phyloP scores from a whole-genome alignment of 2,329 filamentous ascomycete species.

The Cordyceps farinosa region DNA sequence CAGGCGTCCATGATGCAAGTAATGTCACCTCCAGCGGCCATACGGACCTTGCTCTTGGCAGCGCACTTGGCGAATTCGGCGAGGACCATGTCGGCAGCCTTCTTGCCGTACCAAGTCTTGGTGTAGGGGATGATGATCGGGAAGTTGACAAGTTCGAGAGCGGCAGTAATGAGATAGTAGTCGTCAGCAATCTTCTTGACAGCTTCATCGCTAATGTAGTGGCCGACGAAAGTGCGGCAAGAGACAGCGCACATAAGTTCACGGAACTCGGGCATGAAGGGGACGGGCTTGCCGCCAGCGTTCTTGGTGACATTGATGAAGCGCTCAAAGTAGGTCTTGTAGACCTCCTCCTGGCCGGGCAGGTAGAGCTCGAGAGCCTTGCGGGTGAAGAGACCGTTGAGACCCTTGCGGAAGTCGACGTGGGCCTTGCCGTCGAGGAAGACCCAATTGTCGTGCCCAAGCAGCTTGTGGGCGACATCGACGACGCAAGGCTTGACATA shows the following conservation, averaged over 20 bases:
- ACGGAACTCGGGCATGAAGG: slow-evolving; percentile 90
- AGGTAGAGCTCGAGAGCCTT: slow-evolving; percentile 84
- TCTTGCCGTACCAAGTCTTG: slow-evolving; percentile 96
- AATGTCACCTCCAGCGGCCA: slow-evolving; percentile 81
- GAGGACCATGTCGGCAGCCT: slow-evolving; percentile 87
- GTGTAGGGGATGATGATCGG: slow-evolving; percentile 94
- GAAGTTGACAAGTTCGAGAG: slow-evolving; percentile 96
- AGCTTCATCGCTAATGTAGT: slow-evolving; percentile 87
- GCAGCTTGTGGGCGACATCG: slow-evolving; percentile 87
- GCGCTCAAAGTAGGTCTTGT: slow-evolving; percentile 77
- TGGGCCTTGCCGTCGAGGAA: slow-evolving; percentile 94
- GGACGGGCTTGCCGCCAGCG: slow-evolving; percentile 67
- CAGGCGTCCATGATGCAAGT: slow-evolving; percentile 95
- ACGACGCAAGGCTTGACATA: slow-evolving; percentile 97
- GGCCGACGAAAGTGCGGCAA: slow-evolving; percentile 92
- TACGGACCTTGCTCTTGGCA: slow-evolving; percentile 87
- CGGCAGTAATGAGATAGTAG: slow-evolving; percentile 94
- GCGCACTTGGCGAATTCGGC: slow-evolving; percentile 87
- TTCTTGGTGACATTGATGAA: slow-evolving; percentile 75
- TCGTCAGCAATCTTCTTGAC: slow-evolving; percentile 95
- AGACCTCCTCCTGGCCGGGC: slow-evolving; percentile 88
- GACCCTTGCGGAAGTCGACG: slow-evolving; percentile 93
- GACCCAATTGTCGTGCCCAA: slow-evolving; percentile 91
- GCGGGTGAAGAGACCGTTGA: slow-evolving; percentile 92
- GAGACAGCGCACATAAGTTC: slow-evolving; percentile 94